Percentiles rank a stretch among this genome's conserved stretches.
phyloP scores from a whole-genome alignment of 202 grass and related monocot genomes.

The Hordeum pubiflorum region DNA sequence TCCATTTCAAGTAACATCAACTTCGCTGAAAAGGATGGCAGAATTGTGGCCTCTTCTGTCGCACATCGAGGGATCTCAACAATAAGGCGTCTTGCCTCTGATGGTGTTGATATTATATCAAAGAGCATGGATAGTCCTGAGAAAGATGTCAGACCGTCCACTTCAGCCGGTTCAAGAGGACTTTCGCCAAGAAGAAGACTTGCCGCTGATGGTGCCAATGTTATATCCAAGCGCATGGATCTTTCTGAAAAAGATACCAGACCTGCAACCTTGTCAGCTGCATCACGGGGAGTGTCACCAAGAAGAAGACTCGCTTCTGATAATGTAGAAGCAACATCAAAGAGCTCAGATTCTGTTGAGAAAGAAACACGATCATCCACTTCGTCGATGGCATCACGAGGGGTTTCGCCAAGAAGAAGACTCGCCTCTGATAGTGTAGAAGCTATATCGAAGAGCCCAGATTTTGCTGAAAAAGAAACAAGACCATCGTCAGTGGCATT shows the following conservation, averaged over 20 bases:
- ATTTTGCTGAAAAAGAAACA: conserved; percentile 21
- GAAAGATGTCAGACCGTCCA: conserved; percentile 36
- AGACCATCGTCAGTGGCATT: neutral
- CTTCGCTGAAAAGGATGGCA: conserved; percentile 37
- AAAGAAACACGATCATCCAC: conserved; percentile 33
- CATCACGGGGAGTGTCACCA: conserved; percentile 42
- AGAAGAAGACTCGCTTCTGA: conserved; percentile 47
- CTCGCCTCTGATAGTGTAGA: conserved; percentile 26
- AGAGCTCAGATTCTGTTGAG: conserved; percentile 31
- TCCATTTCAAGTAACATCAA: conserved; percentile 23
- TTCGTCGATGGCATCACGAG: conserved; percentile 33
- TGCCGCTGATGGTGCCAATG: conserved; percentile 29
- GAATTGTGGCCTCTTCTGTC: conserved; percentile 20
- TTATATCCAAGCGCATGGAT: conserved; percentile 20
- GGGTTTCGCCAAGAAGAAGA: conserved; percentile 49
- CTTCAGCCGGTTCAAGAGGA: conserved; percentile 41
- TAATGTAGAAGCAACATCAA: conserved; percentile 26
- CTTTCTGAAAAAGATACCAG: conserved; percentile 28
- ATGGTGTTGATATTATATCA: conserved; percentile 31
- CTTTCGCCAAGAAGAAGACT: conserved; percentile 47
- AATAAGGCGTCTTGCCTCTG: conserved; percentile 41
- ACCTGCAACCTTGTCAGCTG: conserved; percentile 14
- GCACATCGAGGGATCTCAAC: conserved; percentile 39
- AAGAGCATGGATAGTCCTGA: conserved; percentile 38
- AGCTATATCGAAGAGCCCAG: conserved; percentile 16